phyloP scores from a whole-genome alignment of 257 asterid species.

The Plectranthus barbatus region DNA sequence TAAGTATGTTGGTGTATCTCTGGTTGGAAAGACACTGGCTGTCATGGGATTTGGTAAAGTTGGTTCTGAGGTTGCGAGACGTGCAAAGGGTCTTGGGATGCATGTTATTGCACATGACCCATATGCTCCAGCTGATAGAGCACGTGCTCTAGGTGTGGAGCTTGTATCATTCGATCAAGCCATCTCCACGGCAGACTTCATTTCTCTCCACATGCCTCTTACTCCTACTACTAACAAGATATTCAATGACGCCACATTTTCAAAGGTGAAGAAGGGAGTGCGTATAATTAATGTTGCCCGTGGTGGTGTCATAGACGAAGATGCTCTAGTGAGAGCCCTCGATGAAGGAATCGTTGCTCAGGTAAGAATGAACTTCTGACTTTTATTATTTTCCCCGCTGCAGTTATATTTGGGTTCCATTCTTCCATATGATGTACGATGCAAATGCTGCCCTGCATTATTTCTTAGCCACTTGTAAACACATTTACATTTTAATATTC shows the following conservation, averaged over 20 bases:
- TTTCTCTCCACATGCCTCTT: slow-evolving; percentile 98
- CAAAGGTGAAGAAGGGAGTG: slow-evolving; percentile 87
- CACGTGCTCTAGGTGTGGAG: slow-evolving; percentile 88
- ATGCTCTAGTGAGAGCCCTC: slow-evolving; percentile 86
- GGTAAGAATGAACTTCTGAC: slow-evolving; percentile 28
- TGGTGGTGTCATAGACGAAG: slow-evolving; percentile 96
- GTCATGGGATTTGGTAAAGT: slow-evolving; percentile 97
- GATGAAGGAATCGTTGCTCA: slow-evolving; percentile 86
- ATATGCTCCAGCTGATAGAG: slow-evolving; percentile 96
- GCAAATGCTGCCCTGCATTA: neutral
- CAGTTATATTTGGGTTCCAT: neutral
- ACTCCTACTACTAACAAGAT: slow-evolving; percentile 77
- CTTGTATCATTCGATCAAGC: slow-evolving; percentile 86
- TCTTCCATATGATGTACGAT: neutral
- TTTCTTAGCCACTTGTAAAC: neutral
- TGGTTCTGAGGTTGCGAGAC: slow-evolving; percentile 63
- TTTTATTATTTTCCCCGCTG: neutral
- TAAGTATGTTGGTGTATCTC: slow-evolving; percentile 62
- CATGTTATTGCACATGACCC: slow-evolving; percentile 91
- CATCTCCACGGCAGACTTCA: slow-evolving; percentile 64
- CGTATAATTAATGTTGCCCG: slow-evolving; percentile 78
- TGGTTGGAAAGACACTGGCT: slow-evolving; percentile 90
- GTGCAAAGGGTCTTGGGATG: slow-evolving; percentile 98
- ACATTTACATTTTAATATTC: neutral
- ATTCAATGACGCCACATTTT: slow-evolving; percentile 75